Conservation (phyloP, 2,329 filamentous ascomycete species). For the Byssochlamys sp. region DNA sequence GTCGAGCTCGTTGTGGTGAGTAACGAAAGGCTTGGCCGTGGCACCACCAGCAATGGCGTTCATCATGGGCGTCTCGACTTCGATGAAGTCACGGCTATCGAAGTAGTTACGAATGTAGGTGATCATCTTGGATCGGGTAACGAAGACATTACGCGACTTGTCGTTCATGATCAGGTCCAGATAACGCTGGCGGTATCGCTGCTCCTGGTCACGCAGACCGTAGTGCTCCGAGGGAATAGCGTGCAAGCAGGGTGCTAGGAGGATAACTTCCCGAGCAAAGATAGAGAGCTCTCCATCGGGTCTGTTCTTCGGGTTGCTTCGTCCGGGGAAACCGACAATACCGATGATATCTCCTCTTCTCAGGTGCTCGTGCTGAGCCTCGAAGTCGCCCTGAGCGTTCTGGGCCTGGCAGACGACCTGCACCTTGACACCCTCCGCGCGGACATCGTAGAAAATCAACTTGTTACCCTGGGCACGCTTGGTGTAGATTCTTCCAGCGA, state of each 20-base stretch:
- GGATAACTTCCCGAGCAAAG: conserved; percentile 74
- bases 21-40: conserved; percentile 87
- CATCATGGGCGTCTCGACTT: conserved; percentile 97
- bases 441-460: conserved; percentile 84
- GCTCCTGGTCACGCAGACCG: conserved; percentile 90
- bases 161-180: conserved; percentile 97
- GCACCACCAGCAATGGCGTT: conserved; percentile 91
- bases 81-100: conserved; percentile 75
- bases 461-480: conserved; percentile 74
- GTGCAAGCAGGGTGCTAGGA: conserved; percentile 85
- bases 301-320: conserved; percentile 80
- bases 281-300: conserved; percentile 87
- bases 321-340: conserved; percentile 69
- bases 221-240: conserved; percentile 77
- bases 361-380: conserved; percentile 79
- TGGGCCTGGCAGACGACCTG: conserved; percentile 90
- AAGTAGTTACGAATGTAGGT: conserved; percentile 83
- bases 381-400: conserved; percentile 65
- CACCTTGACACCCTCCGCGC: conserved; percentile 63
- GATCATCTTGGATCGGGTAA: conserved; percentile 78
- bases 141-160: conserved; percentile 68
- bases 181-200: conserved; percentile 84
- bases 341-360: conserved; percentile 89
- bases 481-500: conserved; percentile 82
- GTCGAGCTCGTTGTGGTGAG: conserved; percentile 90